phyloP scores from a whole-genome alignment of 805 yeast genomes.

The Lachancea quebecensis region DNA sequence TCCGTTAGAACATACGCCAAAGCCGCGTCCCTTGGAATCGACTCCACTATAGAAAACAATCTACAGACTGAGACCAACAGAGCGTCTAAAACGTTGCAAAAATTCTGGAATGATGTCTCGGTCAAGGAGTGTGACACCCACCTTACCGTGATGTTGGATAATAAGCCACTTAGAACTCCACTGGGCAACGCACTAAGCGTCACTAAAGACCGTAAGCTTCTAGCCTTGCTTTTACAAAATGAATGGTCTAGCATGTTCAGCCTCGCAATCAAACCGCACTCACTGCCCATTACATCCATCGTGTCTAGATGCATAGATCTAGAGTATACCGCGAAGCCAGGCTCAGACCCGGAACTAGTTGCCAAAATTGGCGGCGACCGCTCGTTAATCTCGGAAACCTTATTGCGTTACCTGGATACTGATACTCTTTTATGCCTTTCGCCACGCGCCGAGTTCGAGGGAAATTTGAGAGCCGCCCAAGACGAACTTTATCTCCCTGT shows the following conservation, averaged over 20 bases:
- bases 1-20: slow-evolving; percentile 7
- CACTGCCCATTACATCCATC: slow-evolving; percentile 81
- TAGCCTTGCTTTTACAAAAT: slow-evolving; percentile 72
- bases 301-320: slow-evolving; percentile 84
- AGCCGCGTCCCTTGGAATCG: slow-evolving; percentile 24
- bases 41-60: slow-evolving; percentile 44
- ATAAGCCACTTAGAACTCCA: slow-evolving; percentile 77
- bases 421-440: slow-evolving; percentile 88
- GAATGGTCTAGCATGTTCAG: slow-evolving; percentile 81
- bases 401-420: slow-evolving; percentile 84
- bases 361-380: slow-evolving; percentile 57
- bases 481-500: slow-evolving; percentile 70
- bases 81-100: slow-evolving; percentile 57
- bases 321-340: slow-evolving; percentile 33
- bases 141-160: slow-evolving; percentile 58
- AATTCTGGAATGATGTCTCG: slow-evolving; percentile 75
- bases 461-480: slow-evolving; percentile 72
- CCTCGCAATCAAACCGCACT: slow-evolving; percentile 62
- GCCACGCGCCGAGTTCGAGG: slow-evolving; percentile 75
- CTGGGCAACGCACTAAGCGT: slow-evolving; percentile 62
- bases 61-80: slow-evolving; percentile 57
- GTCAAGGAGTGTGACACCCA: slow-evolving; percentile 29
- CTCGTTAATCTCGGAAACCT: slow-evolving; percentile 47
- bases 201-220: slow-evolving; percentile 48
- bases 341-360: slow-evolving; percentile 39